Percentiles rank a stretch among this genome's conserved stretches.
These are phyloP conservation scores for Diphasiastrum complanatum DNA, from an alignment of 83 land plant genomes.

Conservation along the genomic window DNA sequence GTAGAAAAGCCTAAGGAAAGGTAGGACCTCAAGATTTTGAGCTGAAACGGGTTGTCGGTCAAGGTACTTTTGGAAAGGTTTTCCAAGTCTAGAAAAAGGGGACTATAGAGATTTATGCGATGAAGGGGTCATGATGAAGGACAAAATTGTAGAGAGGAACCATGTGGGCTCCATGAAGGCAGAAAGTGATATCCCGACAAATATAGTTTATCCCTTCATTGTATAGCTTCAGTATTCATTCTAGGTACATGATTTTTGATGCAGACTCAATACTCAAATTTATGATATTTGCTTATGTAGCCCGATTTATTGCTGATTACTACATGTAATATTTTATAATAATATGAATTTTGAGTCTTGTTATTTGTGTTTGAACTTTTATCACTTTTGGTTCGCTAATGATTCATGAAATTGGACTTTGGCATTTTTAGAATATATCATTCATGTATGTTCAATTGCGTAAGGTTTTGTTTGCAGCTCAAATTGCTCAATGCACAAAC, in stretches of 20 bases:
- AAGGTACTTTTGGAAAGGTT: conserved; percentile 93
- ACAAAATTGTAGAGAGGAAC: conserved; percentile 73
- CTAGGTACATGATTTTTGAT: conserved; percentile 67
- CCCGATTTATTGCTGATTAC: too few relatives aligned
- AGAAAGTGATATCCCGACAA: conserved; percentile 87
- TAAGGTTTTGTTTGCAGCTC: too few relatives aligned
- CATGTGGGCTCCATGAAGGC: conserved; percentile 95
- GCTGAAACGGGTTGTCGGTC: conserved; percentile 72
- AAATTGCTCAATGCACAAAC: too few relatives aligned
- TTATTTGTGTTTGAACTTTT: too few relatives aligned
- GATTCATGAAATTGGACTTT: too few relatives aligned
- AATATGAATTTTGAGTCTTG: too few relatives aligned
- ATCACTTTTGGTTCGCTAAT: too few relatives aligned
- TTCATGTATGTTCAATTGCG: too few relatives aligned
- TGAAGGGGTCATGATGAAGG: conserved; percentile 96
- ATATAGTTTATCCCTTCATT: conserved; percentile 84
- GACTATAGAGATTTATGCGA: conserved; percentile 73
- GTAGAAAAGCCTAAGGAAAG: conserved; percentile 18
- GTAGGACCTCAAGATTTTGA: conserved; percentile 84
- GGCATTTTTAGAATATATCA: too few relatives aligned
- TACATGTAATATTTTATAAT: too few relatives aligned
- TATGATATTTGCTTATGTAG: too few relatives aligned
- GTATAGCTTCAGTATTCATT: conserved; percentile 91
- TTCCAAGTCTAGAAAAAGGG: conserved; percentile 79
- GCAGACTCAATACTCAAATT: too few relatives aligned